A percentile compares a stretch with the other conserved stretches of the same genome.
These are phyloP conservation scores for Lizonia empirigonia DNA, from an alignment of 2,329 filamentous ascomycete species.

Conservation along the genomic window DNA sequence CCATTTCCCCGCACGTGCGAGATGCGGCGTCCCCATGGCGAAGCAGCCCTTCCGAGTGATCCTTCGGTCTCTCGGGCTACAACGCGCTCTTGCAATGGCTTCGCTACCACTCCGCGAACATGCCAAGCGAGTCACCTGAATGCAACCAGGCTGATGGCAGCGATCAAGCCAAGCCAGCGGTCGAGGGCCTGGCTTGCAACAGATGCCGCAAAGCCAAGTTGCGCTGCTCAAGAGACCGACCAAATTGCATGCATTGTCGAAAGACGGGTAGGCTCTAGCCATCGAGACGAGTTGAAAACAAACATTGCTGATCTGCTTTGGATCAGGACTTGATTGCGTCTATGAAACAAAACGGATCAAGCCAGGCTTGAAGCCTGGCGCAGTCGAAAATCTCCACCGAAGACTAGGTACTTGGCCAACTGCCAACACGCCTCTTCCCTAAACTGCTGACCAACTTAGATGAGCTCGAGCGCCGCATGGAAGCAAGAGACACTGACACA, in stretches of 20 bases:
- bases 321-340: constrained; percentile 21
- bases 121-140: constrained; percentile 17
- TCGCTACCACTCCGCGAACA: neutral
- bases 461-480: constrained; percentile 18
- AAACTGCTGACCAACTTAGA: constrained; percentile 3
- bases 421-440: neutral
- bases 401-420: constrained; percentile 17
- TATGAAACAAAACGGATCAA: constrained; percentile 25
- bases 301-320: neutral
- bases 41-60: neutral
- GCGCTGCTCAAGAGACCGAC: constrained; percentile 25
- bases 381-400: constrained; percentile 26
- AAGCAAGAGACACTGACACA: neutral
- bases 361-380: constrained; percentile 25
- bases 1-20: neutral
- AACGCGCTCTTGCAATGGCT: neutral
- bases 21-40: constrained; percentile 5
- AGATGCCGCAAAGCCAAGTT: constrained; percentile 25
- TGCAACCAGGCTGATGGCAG: neutral
- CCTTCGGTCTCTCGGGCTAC: constrained; percentile 7
- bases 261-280: constrained; percentile 22
- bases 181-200: constrained; percentile 24
- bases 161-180: constrained; percentile 7
- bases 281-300: neutral
- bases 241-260: constrained; percentile 23